Conservation (phyloP, 768 basidiomycete genomes). For the Pisolithus marmoratus region DNA sequence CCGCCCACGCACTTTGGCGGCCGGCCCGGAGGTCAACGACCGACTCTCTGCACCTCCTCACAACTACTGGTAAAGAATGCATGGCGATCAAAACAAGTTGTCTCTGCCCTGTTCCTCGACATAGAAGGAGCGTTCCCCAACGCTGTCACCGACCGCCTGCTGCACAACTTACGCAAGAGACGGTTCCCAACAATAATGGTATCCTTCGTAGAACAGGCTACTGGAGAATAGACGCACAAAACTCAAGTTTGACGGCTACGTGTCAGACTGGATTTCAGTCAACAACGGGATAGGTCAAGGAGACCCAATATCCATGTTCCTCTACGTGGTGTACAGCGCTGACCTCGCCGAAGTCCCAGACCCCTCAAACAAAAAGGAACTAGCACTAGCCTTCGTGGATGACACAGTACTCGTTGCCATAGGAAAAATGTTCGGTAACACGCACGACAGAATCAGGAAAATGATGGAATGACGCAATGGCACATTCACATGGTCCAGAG, state of each 20-base stretch:
- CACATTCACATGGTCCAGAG: not conserved
- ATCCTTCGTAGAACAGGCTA: not conserved
- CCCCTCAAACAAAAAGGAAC: not conserved
- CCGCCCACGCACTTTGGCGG: constrained; percentile 35
- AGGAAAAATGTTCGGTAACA: not conserved
- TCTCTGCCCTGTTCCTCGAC: constrained; percentile 35
- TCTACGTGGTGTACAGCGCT: not conserved
- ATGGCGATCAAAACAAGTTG: constrained; percentile 32
- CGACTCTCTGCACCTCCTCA: constrained; percentile 30
- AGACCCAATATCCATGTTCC: not conserved
- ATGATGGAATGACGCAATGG: not conserved
- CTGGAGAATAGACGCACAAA: not conserved
- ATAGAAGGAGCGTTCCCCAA: constrained; percentile 41
- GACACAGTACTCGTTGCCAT: not conserved
- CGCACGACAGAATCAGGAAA: not conserved
- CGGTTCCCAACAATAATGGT: not conserved
- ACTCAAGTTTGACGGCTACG: not conserved
- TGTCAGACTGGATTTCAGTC: not conserved
- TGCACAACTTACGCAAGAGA: constrained; percentile 25
- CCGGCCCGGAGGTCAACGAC: constrained; percentile 33
- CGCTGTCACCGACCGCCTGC: constrained; percentile 24
- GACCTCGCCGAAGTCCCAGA: not conserved
- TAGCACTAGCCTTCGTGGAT: not conserved
- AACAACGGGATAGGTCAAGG: not conserved
- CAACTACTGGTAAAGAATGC: constrained; percentile 31